Conservation (phyloP, 2,329 filamentous ascomycete species). For the Fusarium virguliforme region DNA sequence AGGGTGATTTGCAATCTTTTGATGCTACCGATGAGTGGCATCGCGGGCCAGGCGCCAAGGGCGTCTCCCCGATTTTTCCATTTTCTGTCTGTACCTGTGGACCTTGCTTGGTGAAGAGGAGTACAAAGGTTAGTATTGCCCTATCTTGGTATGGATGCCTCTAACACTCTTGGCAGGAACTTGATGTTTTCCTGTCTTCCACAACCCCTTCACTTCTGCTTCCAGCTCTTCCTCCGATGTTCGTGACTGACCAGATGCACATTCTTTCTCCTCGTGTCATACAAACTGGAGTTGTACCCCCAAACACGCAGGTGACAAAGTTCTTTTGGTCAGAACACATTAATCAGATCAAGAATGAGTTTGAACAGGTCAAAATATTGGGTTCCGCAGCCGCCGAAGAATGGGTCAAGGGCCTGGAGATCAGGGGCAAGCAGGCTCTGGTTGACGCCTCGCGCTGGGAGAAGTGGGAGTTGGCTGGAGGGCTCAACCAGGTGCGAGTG, state of each 20-base stretch:
- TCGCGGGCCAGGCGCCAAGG: constrained; percentile 73
- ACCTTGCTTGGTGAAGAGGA: constrained; percentile 72
- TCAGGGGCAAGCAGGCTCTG: constrained; percentile 72
- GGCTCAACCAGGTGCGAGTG: constrained; percentile 58
- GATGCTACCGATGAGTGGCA: constrained; percentile 65
- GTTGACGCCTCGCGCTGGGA: constrained; percentile 80
- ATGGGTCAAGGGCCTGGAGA: constrained; percentile 83
- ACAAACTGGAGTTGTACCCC: constrained; percentile 65
- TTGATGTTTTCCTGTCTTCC: constrained; percentile 77
- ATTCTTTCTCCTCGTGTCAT: constrained; percentile 72
- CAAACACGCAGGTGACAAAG: constrained; percentile 72
- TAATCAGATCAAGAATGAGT: constrained; percentile 73
- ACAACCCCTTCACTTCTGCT: constrained; percentile 74
- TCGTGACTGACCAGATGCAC: constrained; percentile 74
- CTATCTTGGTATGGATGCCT: constrained; percentile 42
- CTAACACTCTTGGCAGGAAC: constrained; percentile 70
- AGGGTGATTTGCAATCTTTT: constrained; percentile 38
- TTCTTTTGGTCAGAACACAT: constrained; percentile 77
- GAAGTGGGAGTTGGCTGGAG: constrained; percentile 74
- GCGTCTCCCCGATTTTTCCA: constrained; percentile 78
- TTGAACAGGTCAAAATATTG: constrained; percentile 75
- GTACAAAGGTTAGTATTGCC: constrained; percentile 73
- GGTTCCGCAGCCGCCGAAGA: constrained; percentile 80
- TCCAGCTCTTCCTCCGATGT: constrained; percentile 78
- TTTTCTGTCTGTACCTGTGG: constrained; percentile 79